Evolutionary conservation across 2,329 filamentous ascomycete genomes (phyloP).

Genomic region (Neofusicoccum kwambonambiense): DNA sequence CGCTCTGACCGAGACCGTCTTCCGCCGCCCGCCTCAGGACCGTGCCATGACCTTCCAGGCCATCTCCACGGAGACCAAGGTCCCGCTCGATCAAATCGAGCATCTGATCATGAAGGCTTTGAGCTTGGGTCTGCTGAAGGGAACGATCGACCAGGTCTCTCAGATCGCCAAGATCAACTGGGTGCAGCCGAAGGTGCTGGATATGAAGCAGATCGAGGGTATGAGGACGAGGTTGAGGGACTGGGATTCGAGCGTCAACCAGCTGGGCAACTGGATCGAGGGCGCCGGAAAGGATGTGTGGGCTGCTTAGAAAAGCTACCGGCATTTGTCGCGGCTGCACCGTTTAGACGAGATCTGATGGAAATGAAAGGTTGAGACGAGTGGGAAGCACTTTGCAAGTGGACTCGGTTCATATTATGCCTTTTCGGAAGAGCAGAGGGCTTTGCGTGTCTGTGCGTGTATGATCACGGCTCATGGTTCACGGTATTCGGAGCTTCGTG

Average conservation of each 20-base stretch:
- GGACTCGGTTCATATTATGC: background rate
- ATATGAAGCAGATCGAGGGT: slow-evolving; percentile 89
- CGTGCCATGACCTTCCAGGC: slow-evolving; percentile 88
- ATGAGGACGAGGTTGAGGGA: slow-evolving; percentile 87
- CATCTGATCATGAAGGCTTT: slow-evolving; percentile 99
- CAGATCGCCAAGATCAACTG: slow-evolving; percentile 94
- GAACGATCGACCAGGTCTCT: slow-evolving; percentile 94
- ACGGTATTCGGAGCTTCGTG: slow-evolving; percentile 3
- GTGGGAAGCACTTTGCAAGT: background rate
- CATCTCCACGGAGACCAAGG: slow-evolving; percentile 89
- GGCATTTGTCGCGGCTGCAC: background rate
- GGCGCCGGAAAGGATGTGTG: slow-evolving; percentile 90
- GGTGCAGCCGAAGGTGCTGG: slow-evolving; percentile 97
- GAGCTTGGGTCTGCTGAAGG: slow-evolving; percentile 82
- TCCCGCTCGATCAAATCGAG: slow-evolving; percentile 88
- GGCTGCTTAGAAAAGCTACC: slow-evolving; percentile 63
- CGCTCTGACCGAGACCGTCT: slow-evolving; percentile 91
- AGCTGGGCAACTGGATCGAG: slow-evolving; percentile 96
- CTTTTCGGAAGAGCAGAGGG: background rate
- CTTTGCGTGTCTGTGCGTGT: slow-evolving; percentile 1
- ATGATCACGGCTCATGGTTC: slow-evolving; percentile 9
- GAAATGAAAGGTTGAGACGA: background rate
- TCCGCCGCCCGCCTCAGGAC: slow-evolving; percentile 92
- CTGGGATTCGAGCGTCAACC: slow-evolving; percentile 95
- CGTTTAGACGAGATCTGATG: background rate